Conservation (phyloP, 164 flowering plant genomes). For the Chimonanthus praecox region DNA sequence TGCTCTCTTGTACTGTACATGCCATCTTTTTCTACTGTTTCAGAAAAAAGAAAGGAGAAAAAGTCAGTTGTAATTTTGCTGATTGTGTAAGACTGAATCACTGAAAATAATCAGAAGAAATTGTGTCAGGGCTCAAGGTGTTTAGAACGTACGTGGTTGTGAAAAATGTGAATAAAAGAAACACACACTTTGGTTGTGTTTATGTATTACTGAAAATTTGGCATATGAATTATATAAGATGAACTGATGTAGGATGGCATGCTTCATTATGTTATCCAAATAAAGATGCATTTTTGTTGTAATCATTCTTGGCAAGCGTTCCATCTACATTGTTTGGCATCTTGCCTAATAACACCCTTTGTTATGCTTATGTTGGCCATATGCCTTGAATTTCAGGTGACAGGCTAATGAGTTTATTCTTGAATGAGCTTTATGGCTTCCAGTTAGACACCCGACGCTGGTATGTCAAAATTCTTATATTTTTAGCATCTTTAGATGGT, state of each 20-base stretch:
- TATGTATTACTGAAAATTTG: no score
- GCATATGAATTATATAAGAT: background rate
- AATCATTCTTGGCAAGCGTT: background rate
- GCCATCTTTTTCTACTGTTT: no score
- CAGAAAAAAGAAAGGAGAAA: no score
- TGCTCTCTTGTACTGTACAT: no score
- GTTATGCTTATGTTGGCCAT: constrained; percentile 5
- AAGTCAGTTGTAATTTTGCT: no score
- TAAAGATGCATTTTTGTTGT: background rate
- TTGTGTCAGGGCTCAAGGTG: background rate
- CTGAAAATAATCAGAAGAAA: no score
- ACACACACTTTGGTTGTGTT: background rate
- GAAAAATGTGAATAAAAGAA: background rate
- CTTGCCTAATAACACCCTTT: background rate
- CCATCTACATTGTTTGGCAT: background rate
- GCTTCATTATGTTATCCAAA: background rate
- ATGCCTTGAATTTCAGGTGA: constrained; percentile 54
- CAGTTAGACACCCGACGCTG: constrained; percentile 86
- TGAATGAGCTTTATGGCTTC: constrained; percentile 95
- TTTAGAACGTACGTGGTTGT: background rate
- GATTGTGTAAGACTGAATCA: background rate
- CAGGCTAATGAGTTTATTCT: constrained; percentile 86
- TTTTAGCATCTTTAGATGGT: no score
- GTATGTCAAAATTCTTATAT: constrained; percentile 31
- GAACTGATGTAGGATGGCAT: background rate